Evolutionary conservation across 768 basidiomycete species (phyloP).

Genomic region (Brasilioporus rufonigricans): DNA sequence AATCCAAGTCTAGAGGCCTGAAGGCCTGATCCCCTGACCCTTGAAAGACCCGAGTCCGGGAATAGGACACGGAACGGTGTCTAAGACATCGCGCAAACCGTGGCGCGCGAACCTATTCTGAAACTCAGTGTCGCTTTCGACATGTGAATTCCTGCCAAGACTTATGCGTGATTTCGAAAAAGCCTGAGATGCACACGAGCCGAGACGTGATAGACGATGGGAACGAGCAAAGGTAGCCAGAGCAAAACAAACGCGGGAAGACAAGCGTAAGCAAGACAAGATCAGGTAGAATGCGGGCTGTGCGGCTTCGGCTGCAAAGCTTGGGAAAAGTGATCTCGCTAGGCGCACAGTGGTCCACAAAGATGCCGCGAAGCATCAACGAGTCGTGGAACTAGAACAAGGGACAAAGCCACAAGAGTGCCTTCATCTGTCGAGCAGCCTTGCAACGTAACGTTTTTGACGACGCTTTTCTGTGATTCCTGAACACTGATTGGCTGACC

Average conservation of each 20-base stretch:
- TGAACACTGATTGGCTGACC: too few species aligned
- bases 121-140: background rate
- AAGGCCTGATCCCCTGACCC: too few species aligned
- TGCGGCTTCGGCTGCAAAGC: background rate
- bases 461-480: too few species aligned
- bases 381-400: background rate
- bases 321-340: background rate
- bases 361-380: background rate
- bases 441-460: too few species aligned
- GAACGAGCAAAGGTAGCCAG: background rate
- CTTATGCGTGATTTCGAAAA: background rate
- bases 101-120: background rate
- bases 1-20: too few species aligned
- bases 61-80: background rate
- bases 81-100: background rate
- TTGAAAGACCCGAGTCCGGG: too few species aligned
- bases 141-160: background rate
- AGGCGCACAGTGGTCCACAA: background rate
- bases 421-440: too few species aligned
- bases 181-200: background rate
- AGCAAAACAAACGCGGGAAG: background rate
- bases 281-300: background rate
- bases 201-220: background rate
- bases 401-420: background rate
- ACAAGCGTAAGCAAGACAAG: background rate